These are phyloP conservation scores for Kwoniella pini DNA, from an alignment of 768 basidiomycete genomes.

Conservation along the genomic window DNA sequence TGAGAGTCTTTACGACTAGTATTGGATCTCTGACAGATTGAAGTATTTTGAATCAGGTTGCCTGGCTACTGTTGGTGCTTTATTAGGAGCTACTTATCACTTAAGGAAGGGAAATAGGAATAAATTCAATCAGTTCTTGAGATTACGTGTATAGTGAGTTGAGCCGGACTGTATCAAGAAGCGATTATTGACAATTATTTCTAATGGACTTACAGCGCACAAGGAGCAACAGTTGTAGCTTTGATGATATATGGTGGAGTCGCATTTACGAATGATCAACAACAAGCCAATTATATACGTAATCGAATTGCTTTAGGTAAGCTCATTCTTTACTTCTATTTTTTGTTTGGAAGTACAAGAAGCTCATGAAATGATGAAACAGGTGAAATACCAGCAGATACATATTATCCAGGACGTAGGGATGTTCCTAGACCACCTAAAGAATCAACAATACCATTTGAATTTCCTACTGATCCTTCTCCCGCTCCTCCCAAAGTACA, in stretches of 20 bases:
- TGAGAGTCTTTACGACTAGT: no score
- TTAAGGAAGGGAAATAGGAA: conserved; percentile 48
- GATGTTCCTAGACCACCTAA: conserved; percentile 18
- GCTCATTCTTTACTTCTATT: not conserved
- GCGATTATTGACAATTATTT: no score
- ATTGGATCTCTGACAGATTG: no score
- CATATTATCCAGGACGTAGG: conserved; percentile 27
- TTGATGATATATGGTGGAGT: conserved; percentile 45
- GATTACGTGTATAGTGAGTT: conserved; percentile 50
- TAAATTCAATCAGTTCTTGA: conserved; percentile 48
- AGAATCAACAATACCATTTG: conserved; percentile 1
- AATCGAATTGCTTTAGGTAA: conserved; percentile 31
- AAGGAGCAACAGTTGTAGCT: conserved; percentile 52
- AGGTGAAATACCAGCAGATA: conserved; percentile 48
- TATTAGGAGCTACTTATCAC: conserved; percentile 43
- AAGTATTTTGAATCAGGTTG: conserved; percentile 33
- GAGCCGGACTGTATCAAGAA: no score
- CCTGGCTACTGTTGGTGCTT: conserved; percentile 44
- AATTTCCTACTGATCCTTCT: not conserved
- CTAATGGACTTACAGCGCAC: conserved; percentile 35
- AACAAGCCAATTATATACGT: conserved; percentile 34
- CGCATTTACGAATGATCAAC: conserved; percentile 37
- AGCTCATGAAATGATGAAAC: no score
- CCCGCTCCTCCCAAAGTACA: conserved; percentile 7
- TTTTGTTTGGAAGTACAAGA: no score